These are phyloP conservation scores for Aaosphaeria arxii DNA, from an alignment of 2,329 filamentous ascomycete genomes.

Conservation along the genomic window DNA sequence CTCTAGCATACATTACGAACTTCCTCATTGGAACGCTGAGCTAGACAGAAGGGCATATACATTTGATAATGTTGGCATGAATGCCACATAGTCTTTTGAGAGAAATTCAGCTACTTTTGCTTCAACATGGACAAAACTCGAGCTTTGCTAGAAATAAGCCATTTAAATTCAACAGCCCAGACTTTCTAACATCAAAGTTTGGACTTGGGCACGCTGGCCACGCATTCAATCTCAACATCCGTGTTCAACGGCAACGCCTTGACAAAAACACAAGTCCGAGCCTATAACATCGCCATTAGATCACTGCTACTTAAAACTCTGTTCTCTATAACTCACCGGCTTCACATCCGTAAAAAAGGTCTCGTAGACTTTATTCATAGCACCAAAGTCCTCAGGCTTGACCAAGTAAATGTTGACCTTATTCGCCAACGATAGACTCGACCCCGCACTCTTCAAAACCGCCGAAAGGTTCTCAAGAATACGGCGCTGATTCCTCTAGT, in stretches of 20 bases:
- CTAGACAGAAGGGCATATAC: too few relatives aligned
- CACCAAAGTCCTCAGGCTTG: slow-evolving; percentile 62
- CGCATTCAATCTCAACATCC: slow-evolving; percentile 13
- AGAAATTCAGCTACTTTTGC: too few relatives aligned
- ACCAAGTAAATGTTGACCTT: slow-evolving; percentile 67
- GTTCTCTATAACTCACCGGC: slow-evolving; percentile 1
- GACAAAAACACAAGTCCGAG: slow-evolving; percentile 14
- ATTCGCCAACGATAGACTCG: slow-evolving; percentile 58
- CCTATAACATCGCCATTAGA: not conserved
- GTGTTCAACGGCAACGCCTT: slow-evolving; percentile 15
- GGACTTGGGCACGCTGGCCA: slow-evolving; percentile 2
- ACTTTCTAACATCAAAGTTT: not conserved
- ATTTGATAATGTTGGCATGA: too few relatives aligned
- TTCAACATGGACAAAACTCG: too few relatives aligned
- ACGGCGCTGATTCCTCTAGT: not conserved
- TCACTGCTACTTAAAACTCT: not conserved
- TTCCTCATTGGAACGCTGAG: too few relatives aligned
- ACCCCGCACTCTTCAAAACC: slow-evolving; percentile 62
- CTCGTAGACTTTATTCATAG: slow-evolving; percentile 56
- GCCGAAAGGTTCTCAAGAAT: slow-evolving; percentile 1
- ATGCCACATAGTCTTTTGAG: too few relatives aligned
- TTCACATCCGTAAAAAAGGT: slow-evolving; percentile 41
- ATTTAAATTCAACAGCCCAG: too few relatives aligned
- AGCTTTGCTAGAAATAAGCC: too few relatives aligned
- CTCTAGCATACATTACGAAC: too few relatives aligned